A percentile compares a stretch with the other conserved stretches of the same genome.
phyloP scores from a whole-genome alignment of 257 asterid species.

The Ophiorrhiza pumila region DNA sequence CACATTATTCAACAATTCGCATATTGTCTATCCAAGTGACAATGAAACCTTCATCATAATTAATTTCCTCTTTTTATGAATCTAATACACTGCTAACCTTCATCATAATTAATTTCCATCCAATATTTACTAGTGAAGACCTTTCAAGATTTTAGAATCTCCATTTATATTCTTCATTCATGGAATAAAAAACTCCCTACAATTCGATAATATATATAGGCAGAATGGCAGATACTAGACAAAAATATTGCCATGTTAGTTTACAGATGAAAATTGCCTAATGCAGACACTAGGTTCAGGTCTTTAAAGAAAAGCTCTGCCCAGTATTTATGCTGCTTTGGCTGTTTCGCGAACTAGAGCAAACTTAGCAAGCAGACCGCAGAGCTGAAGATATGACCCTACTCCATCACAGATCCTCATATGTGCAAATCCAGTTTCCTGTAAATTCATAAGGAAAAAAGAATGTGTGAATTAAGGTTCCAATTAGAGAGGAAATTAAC shows the following conservation, averaged over 20 bases:
- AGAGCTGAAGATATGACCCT: slow-evolving; percentile 91
- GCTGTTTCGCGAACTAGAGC: slow-evolving; percentile 74
- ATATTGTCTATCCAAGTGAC: no score
- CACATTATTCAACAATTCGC: no score
- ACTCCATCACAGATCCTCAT: slow-evolving; percentile 98
- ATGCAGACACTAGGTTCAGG: background rate
- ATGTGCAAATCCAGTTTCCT: slow-evolving; percentile 98
- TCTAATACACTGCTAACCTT: no score
- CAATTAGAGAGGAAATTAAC: background rate
- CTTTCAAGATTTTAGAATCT: background rate
- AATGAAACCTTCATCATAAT: no score
- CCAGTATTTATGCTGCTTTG: slow-evolving; percentile 47
- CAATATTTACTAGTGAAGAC: no score
- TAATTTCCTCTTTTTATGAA: no score
- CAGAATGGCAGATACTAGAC: background rate
- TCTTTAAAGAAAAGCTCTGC: background rate
- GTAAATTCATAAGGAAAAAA: slow-evolving; percentile 18
- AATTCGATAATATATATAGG: background rate
- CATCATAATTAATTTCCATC: no score
- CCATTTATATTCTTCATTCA: background rate
- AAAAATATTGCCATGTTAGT: background rate
- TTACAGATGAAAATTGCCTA: slow-evolving; percentile 3
- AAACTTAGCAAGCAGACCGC: slow-evolving; percentile 79
- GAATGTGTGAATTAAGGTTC: background rate
- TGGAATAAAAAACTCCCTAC: background rate